These are phyloP conservation scores for Hansenula sp. DNA, from an alignment of 1,139 yeast species.

Conservation along the genomic window DNA sequence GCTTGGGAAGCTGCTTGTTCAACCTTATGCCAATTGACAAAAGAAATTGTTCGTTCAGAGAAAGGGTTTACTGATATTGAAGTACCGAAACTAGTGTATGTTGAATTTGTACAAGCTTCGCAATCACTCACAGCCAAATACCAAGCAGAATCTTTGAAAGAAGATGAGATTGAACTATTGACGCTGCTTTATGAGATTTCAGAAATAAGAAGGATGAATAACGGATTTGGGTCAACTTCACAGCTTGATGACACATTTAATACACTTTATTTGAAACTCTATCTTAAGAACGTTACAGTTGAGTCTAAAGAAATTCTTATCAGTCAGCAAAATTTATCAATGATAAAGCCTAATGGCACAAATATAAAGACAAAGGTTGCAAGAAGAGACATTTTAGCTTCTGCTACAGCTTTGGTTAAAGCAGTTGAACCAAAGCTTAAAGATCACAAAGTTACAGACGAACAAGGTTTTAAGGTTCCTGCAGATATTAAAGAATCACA, in stretches of 20 bases:
- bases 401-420: constrained; percentile 23
- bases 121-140: constrained; percentile 29
- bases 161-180: constrained; percentile 31
- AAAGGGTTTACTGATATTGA: constrained; percentile 50
- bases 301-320: not conserved
- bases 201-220: constrained; percentile 68
- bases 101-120: constrained; percentile 40
- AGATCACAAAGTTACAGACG: constrained; percentile 11
- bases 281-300: constrained; percentile 15
- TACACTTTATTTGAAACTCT: constrained; percentile 53
- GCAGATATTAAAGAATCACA: constrained; percentile 7
- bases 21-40: constrained; percentile 46
- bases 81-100: constrained; percentile 41
- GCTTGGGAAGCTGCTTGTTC: constrained; percentile 60
- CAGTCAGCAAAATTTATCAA: not conserved
- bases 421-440: constrained; percentile 12
- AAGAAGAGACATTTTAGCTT: constrained; percentile 31
- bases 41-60: constrained; percentile 41
- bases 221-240: constrained; percentile 81
- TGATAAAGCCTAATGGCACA: not conserved
- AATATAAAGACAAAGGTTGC: constrained; percentile 23
- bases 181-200: constrained; percentile 49
- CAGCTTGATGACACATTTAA: constrained; percentile 71
- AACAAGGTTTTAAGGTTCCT: constrained; percentile 6
- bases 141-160: constrained; percentile 23